Conservation (phyloP, 176 grass and related monocot genomes). For the Aegilops bicornis region DNA sequence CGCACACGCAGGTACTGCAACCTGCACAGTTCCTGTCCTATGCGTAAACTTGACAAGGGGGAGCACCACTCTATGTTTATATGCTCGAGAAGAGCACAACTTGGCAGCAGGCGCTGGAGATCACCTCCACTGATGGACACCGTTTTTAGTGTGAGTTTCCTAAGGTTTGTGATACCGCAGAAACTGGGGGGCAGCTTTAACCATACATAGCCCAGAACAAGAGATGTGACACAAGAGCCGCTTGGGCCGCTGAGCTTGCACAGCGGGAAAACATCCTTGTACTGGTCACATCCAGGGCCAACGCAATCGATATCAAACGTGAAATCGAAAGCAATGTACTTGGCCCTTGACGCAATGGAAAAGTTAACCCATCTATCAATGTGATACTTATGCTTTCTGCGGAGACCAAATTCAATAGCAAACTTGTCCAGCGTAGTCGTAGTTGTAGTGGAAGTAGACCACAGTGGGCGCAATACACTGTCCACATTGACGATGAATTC, state of each 20-base stretch:
- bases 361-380: conserved; percentile 4
- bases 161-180: neutral
- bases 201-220: neutral
- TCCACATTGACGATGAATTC: neutral
- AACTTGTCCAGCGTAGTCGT: neutral
- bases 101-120: neutral
- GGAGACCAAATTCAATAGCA: neutral
- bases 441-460: neutral
- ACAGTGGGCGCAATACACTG: neutral
- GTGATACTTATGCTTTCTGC: neutral
- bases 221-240: neutral
- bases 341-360: neutral
- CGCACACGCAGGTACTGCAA: neutral
- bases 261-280: neutral
- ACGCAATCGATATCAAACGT: neutral
- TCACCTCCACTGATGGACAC: neutral
- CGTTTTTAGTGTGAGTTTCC: neutral
- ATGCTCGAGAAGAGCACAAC: neutral
- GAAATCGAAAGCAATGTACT: neutral
- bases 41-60: neutral
- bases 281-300: neutral
- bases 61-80: neutral
- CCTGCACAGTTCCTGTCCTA: neutral
- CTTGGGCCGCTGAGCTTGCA: neutral
- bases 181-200: neutral